Evolutionary conservation across 1,284 basidiomycete species (phyloP).

Genomic region (Ceratobasidium sp.): DNA sequence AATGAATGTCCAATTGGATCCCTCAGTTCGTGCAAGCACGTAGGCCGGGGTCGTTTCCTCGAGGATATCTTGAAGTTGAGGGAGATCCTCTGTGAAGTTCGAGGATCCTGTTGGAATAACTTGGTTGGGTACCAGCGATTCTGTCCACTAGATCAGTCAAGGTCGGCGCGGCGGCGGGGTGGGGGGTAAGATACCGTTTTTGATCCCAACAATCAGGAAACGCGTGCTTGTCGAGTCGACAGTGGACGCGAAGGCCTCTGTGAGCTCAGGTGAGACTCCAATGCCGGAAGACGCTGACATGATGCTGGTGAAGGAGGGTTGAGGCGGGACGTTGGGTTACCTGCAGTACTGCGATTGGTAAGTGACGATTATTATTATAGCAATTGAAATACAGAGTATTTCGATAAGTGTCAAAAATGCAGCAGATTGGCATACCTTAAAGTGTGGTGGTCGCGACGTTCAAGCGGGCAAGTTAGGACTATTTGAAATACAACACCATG

Average conservation of each 20-base stretch:
- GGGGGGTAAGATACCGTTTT: slow-evolving; percentile 62
- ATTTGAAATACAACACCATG: no score
- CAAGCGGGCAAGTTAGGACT: no score
- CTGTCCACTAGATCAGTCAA: slow-evolving; percentile 51
- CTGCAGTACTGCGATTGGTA: no score
- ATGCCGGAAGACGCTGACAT: slow-evolving; percentile 75
- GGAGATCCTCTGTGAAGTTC: slow-evolving; percentile 66
- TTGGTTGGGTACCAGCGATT: slow-evolving; percentile 66
- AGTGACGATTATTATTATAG: no score
- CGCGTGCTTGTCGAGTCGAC: slow-evolving; percentile 58
- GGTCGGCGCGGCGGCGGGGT: slow-evolving; percentile 38
- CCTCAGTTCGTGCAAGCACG: slow-evolving; percentile 68
- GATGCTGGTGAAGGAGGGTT: slow-evolving; percentile 33
- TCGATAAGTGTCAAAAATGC: no score
- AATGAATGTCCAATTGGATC: slow-evolving; percentile 68
- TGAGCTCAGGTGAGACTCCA: slow-evolving; percentile 46
- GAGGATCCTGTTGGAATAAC: slow-evolving; percentile 55
- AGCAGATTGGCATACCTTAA: no score
- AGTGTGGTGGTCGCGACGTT: no score
- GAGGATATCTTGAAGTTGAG: slow-evolving; percentile 61
- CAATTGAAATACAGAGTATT: no score
- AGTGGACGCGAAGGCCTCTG: slow-evolving; percentile 62
- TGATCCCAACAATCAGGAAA: slow-evolving; percentile 76
- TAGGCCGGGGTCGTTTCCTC: slow-evolving; percentile 72
- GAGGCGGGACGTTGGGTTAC: no score